Percentiles rank a stretch among this genome's conserved stretches.
These are phyloP conservation scores for Cladosporium sp. DNA, from an alignment of 2,329 filamentous ascomycete species.

Conservation along the genomic window DNA sequence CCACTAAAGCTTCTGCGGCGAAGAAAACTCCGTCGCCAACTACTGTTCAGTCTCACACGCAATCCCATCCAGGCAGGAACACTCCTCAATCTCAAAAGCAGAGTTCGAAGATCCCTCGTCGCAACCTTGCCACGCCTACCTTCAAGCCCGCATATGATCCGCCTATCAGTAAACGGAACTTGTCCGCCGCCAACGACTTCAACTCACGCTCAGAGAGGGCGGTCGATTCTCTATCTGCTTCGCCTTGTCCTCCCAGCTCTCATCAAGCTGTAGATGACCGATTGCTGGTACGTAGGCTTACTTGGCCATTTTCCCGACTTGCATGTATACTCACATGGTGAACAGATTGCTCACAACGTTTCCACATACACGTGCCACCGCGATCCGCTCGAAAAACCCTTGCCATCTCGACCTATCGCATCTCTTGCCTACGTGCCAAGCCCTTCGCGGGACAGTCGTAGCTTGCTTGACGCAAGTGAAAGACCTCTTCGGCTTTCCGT, in stretches of 20 bases:
- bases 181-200: background rate
- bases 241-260: background rate
- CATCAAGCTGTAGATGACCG: background rate
- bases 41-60: background rate
- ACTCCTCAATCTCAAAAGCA: slow-evolving; percentile 20
- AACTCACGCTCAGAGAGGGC: background rate
- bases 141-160: slow-evolving; percentile 4
- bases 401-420: slow-evolving; percentile 41
- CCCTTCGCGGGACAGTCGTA: slow-evolving; percentile 40
- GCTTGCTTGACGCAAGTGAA: slow-evolving; percentile 43
- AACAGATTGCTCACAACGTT: background rate
- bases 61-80: slow-evolving; percentile 10
- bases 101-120: slow-evolving; percentile 36
- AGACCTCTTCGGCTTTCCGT: slow-evolving; percentile 26
- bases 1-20: slow-evolving; percentile 32
- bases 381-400: slow-evolving; percentile 37
- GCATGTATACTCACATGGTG: background rate
- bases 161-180: slow-evolving; percentile 13
- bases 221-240: background rate
- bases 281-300: background rate
- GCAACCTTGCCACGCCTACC: slow-evolving; percentile 15
- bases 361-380: background rate
- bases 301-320: background rate
- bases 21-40: slow-evolving; percentile 23
- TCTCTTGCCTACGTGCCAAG: slow-evolving; percentile 35